These are phyloP conservation scores for Cryphonectria parasitica DNA, from an alignment of 2,329 filamentous ascomycete species.

Conservation along the genomic window DNA sequence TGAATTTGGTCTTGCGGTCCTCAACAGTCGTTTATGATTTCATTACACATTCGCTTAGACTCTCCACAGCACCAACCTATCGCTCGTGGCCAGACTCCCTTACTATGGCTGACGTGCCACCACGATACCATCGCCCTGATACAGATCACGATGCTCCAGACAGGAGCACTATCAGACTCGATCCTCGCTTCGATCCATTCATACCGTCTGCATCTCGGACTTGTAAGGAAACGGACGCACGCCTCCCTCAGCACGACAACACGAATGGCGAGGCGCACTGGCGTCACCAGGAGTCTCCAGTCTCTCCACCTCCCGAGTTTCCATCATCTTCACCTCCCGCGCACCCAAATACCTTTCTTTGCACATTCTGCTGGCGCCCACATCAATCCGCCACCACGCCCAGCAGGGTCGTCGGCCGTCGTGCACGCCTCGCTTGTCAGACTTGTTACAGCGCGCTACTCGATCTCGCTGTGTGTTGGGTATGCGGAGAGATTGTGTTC, in stretches of 20 bases:
- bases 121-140: background rate
- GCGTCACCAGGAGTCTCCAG: background rate
- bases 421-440: slow-evolving; percentile 53
- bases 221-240: background rate
- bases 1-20: background rate
- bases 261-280: background rate
- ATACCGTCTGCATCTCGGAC: background rate
- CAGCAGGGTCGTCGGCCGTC: slow-evolving; percentile 49
- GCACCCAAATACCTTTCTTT: slow-evolving; percentile 46
- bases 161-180: background rate
- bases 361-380: slow-evolving; percentile 58
- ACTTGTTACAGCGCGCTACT: slow-evolving; percentile 52
- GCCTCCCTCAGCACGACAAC: background rate
- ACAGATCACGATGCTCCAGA: background rate
- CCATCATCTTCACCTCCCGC: background rate
- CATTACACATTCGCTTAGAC: slow-evolving; percentile 13
- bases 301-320: background rate
- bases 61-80: background rate
- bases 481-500: slow-evolving; percentile 58
- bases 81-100: background rate
- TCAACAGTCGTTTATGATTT: background rate
- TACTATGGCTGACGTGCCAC: slow-evolving; percentile 12
- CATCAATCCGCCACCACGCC: slow-evolving; percentile 33
- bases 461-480: slow-evolving; percentile 61
- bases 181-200: background rate